These are phyloP conservation scores for Eutrema salsugineum DNA, from an alignment of 441 rosid genomes.

Conservation along the genomic window DNA sequence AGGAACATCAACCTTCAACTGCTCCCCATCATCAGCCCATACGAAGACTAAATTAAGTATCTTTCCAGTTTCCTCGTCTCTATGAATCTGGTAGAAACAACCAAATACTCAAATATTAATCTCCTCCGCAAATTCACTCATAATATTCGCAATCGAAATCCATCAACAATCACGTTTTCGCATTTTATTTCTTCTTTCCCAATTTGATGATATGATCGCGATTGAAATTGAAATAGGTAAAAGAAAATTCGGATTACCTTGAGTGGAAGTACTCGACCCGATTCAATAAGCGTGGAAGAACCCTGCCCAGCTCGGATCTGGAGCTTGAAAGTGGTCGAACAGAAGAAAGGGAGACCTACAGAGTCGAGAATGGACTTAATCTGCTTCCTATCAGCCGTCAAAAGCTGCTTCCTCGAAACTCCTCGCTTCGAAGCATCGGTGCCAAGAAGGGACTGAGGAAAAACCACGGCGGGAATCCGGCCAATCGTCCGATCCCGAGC, in stretches of 20 bases:
- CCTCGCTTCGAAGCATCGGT: conserved; percentile 37
- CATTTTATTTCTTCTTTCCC: too few relatives aligned
- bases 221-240: background rate
- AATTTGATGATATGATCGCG: background rate
- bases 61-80: conserved; percentile 71
- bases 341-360: conserved; percentile 68
- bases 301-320: conserved; percentile 93
- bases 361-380: conserved; percentile 66
- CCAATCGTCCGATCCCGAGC: conserved; percentile 75
- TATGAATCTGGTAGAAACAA: conserved; percentile 51
- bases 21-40: conserved; percentile 81
- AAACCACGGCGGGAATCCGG: conserved; percentile 86
- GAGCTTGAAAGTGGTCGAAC: conserved; percentile 77
- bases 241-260: conserved; percentile 39
- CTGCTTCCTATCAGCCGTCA: conserved; percentile 84
- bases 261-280: conserved; percentile 79
- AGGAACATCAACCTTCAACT: conserved; percentile 73
- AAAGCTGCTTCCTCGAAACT: conserved; percentile 57
- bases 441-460: conserved; percentile 54
- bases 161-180: background rate
- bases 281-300: conserved; percentile 68
- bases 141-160: background rate
- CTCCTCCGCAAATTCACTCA: background rate
- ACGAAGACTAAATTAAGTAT: conserved; percentile 82
- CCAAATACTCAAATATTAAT: background rate